Conservation (phyloP, 169 alveolate species). For the Neospora caninum region DNA sequence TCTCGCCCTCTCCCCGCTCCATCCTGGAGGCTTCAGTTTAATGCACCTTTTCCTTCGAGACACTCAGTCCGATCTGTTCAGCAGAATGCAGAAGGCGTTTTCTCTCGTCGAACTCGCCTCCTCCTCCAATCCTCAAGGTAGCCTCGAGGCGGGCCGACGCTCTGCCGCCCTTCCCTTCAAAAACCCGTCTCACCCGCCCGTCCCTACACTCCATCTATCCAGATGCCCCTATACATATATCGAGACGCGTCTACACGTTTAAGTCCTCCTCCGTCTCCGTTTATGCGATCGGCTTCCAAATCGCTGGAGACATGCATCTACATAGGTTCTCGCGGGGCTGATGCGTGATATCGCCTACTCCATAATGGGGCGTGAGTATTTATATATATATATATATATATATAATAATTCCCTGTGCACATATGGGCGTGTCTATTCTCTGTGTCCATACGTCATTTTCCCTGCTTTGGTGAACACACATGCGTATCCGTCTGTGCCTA, state of each 20-base stretch:
- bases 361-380: too few species aligned
- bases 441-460: not conserved
- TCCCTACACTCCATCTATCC: too few species aligned
- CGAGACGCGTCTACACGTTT: not conserved
- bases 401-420: not conserved
- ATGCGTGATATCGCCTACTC: too few species aligned
- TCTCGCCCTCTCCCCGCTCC: not conserved
- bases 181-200: too few species aligned
- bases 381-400: constrained; percentile 1
- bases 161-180: too few species aligned
- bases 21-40: constrained; percentile 20
- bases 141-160: not conserved
- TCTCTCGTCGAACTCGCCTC: not conserved
- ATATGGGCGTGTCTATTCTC: not conserved
- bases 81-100: constrained; percentile 42
- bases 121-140: not conserved
- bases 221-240: not conserved
- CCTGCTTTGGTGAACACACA: too few species aligned
- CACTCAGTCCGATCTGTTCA: constrained; percentile 30
- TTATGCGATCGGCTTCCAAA: too few species aligned
- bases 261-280: not conserved
- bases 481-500: not conserved
- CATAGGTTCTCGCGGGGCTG: too few species aligned
- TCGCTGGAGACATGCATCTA: too few species aligned
- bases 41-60: constrained; percentile 53